Base-by-base conservation (phyloP, 2,329 filamentous ascomycete species). In the Xylaria sp. region DNA sequence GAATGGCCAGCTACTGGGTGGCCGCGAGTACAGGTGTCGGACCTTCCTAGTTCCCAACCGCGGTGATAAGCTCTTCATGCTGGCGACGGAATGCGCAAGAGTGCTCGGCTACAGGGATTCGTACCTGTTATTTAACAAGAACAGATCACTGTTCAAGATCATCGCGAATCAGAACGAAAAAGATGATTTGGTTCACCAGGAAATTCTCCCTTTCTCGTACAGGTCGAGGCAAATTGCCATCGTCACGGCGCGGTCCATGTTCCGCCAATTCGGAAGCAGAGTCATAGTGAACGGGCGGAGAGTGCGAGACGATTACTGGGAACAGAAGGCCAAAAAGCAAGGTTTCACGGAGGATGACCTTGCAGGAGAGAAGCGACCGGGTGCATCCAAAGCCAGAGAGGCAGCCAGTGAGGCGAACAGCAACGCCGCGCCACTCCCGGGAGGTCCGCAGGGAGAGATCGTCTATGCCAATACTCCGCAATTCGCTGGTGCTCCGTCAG, bases 91-190 rank as follows among this genome's bases (percentile, higher is more conserved):
- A 74, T 97, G 94, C 70, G 94, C 94, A 20, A 86, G 94, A 62
- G 92, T 97, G 3, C 79, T 97, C 19, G 90, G 92, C 43, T 99
- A 99, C 71, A 85, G 94, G 57, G 94, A 99, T 72, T 97, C 92
- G n/a, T 99, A 99, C 71, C 80, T 99, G 34, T 78, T 99, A 16
- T 99, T 99, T 79, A 97, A 97, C 82, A 97, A 97, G 77, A 97
- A 99, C 72, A 83, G 93, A 62, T 97, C 94, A 2, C 79, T 99
- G 7, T 96, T 85, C 80, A 99, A 99, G 76, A 99, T 99, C 69
- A 99, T 99, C 66, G 93, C 93, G 52, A 95, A 89, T 58, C 93
- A 97, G 71, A 80, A 88, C 22, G 94, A 99, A 71, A 99, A 99
- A 79, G 94, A 99, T 71, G 92, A 97, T 67, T 80, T 99, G 16